Percentiles rank a stretch among this genome's conserved stretches.
Evolutionary conservation across 1,139 yeast species (phyloP).

Genomic region (Protomyces inouyei): DNA sequence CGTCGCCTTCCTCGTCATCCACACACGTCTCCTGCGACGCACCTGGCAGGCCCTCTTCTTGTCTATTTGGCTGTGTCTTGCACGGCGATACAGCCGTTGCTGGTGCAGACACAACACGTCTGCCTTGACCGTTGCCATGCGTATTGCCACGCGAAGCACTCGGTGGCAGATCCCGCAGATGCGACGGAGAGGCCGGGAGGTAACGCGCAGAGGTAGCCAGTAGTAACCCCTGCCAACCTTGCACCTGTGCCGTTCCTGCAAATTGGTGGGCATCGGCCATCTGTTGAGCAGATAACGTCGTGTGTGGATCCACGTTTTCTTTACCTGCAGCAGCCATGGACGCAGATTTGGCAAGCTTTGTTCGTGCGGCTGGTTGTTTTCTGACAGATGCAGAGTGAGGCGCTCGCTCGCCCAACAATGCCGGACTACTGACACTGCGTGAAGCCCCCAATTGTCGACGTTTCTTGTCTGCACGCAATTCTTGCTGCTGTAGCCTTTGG

Average conservation of each 20-base stretch:
- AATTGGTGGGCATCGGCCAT: background rate
- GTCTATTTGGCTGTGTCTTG: background rate
- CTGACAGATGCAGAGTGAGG: background rate
- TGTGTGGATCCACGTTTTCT: background rate
- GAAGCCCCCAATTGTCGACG: background rate
- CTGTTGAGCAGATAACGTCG: background rate
- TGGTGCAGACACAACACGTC: background rate
- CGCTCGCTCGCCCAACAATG: background rate
- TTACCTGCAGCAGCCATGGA: background rate
- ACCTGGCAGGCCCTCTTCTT: background rate
- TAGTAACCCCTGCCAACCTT: background rate
- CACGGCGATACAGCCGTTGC: background rate
- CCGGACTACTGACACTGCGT: background rate
- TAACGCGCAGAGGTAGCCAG: background rate
- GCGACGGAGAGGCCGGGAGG: background rate
- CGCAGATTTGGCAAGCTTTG: no score
- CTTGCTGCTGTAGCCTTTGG: background rate
- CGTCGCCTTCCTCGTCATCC: background rate
- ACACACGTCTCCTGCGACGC: background rate
- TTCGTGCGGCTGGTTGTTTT: no score
- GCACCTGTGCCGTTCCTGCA: background rate
- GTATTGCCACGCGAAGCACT: background rate
- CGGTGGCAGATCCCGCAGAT: background rate
- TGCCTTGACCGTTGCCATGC: no score
- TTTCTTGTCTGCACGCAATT: background rate